phyloP scores from a whole-genome alignment of 2,329 filamentous ascomycete genomes.

The Zymoseptoria pseudotritici region DNA sequence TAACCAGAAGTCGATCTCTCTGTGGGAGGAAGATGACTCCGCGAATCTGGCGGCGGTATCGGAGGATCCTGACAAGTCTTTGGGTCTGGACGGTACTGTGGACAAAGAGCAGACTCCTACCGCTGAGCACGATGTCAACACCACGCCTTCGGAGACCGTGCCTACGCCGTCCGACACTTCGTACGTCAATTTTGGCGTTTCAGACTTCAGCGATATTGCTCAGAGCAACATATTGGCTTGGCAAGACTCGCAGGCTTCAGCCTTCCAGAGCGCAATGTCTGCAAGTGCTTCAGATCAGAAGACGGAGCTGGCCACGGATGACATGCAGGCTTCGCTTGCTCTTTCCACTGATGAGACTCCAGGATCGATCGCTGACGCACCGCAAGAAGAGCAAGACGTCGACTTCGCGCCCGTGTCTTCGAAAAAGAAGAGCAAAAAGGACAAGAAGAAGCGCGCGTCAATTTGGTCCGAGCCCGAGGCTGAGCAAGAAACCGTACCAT shows the following conservation, averaged over 20 bases:
- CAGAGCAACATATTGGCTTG: conserved; percentile 7
- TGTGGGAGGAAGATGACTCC: conserved; percentile 10
- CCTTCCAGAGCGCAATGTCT: conserved; percentile 14
- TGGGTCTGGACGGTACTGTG: not conserved
- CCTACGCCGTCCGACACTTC: not conserved
- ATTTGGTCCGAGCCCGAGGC: conserved; percentile 7
- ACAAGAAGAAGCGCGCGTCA: conserved; percentile 8
- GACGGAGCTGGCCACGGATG: not conserved
- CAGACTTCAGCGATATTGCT: conserved; percentile 13
- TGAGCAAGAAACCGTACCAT: not conserved
- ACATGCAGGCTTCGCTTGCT: not conserved
- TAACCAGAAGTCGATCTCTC: conserved; percentile 12
- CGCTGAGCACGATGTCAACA: not conserved
- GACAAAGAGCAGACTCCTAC: not conserved
- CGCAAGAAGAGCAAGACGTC: not conserved
- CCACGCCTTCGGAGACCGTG: not conserved
- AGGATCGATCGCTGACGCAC: not conserved
- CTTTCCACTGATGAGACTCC: not conserved
- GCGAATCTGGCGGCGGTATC: not conserved
- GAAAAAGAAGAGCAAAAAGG: conserved; percentile 25
- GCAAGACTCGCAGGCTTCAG: conserved; percentile 15
- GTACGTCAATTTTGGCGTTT: conserved; percentile 7
- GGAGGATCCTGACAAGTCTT: not conserved
- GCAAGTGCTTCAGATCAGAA: not conserved
- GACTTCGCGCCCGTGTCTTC: conserved; percentile 1